Evolutionary conservation across 2,329 filamentous ascomycete species (phyloP).

Genomic region (Colletotrichum simmondsii): DNA sequence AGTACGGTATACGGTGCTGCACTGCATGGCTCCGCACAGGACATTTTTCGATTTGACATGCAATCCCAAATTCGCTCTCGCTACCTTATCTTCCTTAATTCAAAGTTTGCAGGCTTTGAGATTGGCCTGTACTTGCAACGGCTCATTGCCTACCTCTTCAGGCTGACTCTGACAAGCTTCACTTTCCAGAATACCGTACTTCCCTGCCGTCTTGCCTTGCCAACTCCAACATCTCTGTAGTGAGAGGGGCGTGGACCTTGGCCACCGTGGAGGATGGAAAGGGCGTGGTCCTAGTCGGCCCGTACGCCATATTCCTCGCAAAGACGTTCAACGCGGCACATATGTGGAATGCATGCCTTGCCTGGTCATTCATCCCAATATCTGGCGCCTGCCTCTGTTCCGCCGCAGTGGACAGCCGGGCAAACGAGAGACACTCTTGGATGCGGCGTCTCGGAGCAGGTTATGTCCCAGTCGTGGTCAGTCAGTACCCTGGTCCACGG

Average conservation of each 20-base stretch:
- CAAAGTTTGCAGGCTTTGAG: background rate
- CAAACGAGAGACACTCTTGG: background rate
- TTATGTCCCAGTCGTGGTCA: background rate
- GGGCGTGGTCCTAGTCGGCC: conserved; percentile 19
- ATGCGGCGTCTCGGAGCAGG: background rate
- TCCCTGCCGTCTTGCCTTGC: background rate
- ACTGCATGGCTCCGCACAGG: background rate
- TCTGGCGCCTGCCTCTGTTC: conserved; percentile 12
- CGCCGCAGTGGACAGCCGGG: background rate
- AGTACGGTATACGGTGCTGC: conserved; percentile 10
- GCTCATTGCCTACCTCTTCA: background rate
- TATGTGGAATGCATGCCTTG: conserved; percentile 1
- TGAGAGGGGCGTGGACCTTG: background rate
- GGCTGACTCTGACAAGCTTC: background rate
- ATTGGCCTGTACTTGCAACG: conserved; percentile 13
- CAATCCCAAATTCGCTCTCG: conserved; percentile 8
- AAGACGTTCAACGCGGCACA: background rate
- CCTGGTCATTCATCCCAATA: conserved; percentile 20
- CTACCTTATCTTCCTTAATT: background rate
- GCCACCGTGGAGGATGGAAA: background rate
- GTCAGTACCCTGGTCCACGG: background rate
- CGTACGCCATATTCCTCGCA: background rate
- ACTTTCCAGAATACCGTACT: background rate
- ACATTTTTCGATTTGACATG: background rate
- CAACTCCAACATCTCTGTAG: background rate